Conservation (phyloP, 2,329 filamentous ascomycete species). For the Neurospora sp. region DNA sequence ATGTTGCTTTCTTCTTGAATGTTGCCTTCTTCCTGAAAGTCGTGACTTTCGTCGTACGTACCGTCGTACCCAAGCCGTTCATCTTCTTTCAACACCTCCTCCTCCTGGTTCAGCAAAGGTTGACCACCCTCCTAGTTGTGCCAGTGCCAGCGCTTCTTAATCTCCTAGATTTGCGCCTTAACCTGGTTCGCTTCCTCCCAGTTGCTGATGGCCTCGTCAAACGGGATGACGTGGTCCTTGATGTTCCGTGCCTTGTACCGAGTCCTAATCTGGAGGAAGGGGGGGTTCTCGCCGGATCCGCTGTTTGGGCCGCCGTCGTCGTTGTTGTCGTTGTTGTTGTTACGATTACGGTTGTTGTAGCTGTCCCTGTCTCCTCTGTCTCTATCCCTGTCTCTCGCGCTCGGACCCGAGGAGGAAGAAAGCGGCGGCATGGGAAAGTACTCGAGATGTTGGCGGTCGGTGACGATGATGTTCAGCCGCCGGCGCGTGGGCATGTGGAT, state of each 20-base stretch:
- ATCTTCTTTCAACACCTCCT: not conserved
- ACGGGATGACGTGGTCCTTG: slow-evolving; percentile 7
- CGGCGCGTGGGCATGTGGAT: slow-evolving; percentile 21
- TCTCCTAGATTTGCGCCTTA: slow-evolving; percentile 1
- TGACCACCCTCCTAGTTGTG: not conserved
- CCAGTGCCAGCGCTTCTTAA: not conserved
- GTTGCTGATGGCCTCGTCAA: slow-evolving; percentile 11
- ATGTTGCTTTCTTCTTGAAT: not conserved
- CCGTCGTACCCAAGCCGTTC: not conserved
- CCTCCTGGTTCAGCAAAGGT: not conserved
- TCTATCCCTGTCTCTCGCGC: not conserved
- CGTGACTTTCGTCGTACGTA: not conserved
- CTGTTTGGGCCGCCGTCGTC: not conserved
- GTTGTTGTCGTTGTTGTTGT: not conserved
- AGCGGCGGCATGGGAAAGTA: slow-evolving; percentile 3
- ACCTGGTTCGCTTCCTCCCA: slow-evolving; percentile 14
- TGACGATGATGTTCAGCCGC: slow-evolving; percentile 5
- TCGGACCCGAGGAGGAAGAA: not conserved
- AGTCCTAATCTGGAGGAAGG: not conserved
- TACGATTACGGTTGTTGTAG: not conserved
- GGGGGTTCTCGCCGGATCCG: not conserved
- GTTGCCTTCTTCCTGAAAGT: not conserved
- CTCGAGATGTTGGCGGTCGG: slow-evolving; percentile 11
- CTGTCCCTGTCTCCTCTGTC: not conserved
- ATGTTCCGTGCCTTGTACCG: slow-evolving; percentile 17